A percentile compares a stretch with the other conserved stretches of the same genome.
Evolutionary conservation across 2,329 filamentous ascomycete genomes (phyloP).

Genomic region (Fonsecaea pedrosoi): DNA sequence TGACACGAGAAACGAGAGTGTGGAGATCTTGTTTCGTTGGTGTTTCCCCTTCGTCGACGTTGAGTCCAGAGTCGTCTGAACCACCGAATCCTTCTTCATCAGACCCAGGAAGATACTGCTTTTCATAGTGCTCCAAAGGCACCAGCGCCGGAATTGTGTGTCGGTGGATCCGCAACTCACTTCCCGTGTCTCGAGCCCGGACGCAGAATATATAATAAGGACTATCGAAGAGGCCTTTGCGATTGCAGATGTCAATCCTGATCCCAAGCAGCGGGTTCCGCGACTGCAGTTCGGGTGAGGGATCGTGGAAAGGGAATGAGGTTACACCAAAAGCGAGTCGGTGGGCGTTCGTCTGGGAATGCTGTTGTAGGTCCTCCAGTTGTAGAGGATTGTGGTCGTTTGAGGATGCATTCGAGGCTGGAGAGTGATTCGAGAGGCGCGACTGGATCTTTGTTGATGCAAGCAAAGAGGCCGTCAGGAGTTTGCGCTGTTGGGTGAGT

Average conservation of each 20-base stretch:
- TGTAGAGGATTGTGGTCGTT: constrained; percentile 25
- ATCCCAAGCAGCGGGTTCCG: constrained; percentile 47
- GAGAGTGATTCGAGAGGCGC: constrained; percentile 35
- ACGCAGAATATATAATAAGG: constrained; percentile 54
- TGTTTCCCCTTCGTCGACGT: constrained; percentile 32
- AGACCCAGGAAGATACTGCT: constrained; percentile 45
- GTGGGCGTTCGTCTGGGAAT: constrained; percentile 50
- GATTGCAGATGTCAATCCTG: constrained; percentile 51
- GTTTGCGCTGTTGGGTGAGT: constrained; percentile 48
- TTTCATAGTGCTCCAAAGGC: constrained; percentile 48
- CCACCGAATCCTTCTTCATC: constrained; percentile 33
- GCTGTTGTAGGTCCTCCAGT: constrained; percentile 41
- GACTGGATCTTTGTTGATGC: constrained; percentile 49
- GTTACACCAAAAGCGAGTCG: constrained; percentile 55
- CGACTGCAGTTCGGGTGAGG: constrained; percentile 45
- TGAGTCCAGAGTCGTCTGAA: constrained; percentile 32
- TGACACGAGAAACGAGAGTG: constrained; percentile 48
- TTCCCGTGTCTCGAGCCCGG: constrained; percentile 37
- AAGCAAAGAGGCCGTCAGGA: constrained; percentile 52
- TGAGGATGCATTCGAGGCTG: not conserved
- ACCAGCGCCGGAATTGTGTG: constrained; percentile 57
- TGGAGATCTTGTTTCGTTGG: constrained; percentile 47
- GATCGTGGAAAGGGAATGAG: constrained; percentile 55
- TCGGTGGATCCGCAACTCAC: constrained; percentile 47
- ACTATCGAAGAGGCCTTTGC: constrained; percentile 49